Evolutionary conservation across 169 alveolate genomes (phyloP).

Genomic region (Perkinsus marinus): DNA sequence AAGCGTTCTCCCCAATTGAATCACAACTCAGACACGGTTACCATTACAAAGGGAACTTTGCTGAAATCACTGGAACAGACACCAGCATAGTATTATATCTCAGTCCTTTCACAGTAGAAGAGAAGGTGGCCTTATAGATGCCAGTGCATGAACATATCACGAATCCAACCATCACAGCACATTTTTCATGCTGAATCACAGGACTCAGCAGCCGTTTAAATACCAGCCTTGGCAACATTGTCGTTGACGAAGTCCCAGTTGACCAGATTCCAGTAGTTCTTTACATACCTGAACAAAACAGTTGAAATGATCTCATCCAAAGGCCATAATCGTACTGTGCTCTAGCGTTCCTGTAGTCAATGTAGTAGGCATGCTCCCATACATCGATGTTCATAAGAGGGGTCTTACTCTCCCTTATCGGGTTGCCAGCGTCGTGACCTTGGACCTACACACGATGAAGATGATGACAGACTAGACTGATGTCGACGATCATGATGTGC

Average conservation of each 20-base stretch:
- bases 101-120: background rate
- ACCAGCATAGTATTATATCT: background rate
- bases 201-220: background rate
- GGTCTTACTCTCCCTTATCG: constrained; percentile 40
- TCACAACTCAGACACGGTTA: background rate
- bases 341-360: constrained; percentile 64
- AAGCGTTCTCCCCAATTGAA: background rate
- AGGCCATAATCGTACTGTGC: constrained; percentile 6
- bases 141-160: background rate
- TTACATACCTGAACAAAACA: background rate
- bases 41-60: background rate
- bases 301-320: background rate
- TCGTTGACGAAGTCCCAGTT: constrained; percentile 67
- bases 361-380: constrained; percentile 88
- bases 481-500: too few species aligned
- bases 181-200: too few species aligned
- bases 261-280: constrained; percentile 56
- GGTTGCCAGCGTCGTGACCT: constrained; percentile 51
- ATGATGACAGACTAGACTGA: too few species aligned
- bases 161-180: too few species aligned
- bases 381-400: constrained; percentile 67
- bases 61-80: background rate
- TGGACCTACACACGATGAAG: constrained; percentile 16
- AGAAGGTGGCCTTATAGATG: background rate
- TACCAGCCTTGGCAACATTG: constrained; percentile 10